Conservation (phyloP, 1,284 basidiomycete species). For the Leccinum pallidistipes region DNA sequence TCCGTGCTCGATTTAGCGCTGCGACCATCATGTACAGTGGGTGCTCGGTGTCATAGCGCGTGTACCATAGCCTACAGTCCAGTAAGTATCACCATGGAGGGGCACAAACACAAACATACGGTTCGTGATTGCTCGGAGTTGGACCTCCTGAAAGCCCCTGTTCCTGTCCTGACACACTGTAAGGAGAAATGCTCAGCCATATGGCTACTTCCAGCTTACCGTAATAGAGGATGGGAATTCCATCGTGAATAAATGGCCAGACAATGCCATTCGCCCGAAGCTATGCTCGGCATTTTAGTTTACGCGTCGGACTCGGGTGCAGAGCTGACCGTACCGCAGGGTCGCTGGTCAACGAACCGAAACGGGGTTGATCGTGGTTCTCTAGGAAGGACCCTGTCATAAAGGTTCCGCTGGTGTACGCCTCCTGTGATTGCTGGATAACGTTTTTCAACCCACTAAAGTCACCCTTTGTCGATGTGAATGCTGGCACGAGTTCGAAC, state of each 20-base stretch:
- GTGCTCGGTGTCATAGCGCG: slow-evolving; percentile 49
- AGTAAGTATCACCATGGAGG: slow-evolving; percentile 1
- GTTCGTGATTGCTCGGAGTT: slow-evolving; percentile 63
- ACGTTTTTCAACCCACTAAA: slow-evolving; percentile 52
- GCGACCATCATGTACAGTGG: slow-evolving; percentile 53
- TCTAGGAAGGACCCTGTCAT: slow-evolving; percentile 76
- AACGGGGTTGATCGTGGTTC: slow-evolving; percentile 78
- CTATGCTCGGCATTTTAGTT: slow-evolving; percentile 26
- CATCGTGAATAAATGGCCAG: slow-evolving; percentile 54
- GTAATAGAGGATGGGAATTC: slow-evolving; percentile 72
- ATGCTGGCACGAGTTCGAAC: slow-evolving; percentile 59
- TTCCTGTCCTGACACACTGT: slow-evolving; percentile 46
- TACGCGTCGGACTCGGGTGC: slow-evolving; percentile 22
- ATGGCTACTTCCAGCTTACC: slow-evolving; percentile 35
- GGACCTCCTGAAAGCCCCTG: slow-evolving; percentile 57
- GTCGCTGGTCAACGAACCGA: slow-evolving; percentile 53
- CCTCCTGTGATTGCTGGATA: slow-evolving; percentile 43
- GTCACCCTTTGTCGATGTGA: slow-evolving; percentile 51
- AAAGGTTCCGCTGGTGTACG: slow-evolving; percentile 49
- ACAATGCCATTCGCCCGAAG: slow-evolving; percentile 49
- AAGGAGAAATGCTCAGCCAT: not conserved
- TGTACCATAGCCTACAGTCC: slow-evolving; percentile 53
- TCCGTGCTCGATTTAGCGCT: slow-evolving; percentile 61
- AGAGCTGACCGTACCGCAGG: slow-evolving; percentile 39
- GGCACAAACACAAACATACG: slow-evolving; percentile 33